Conservation (phyloP, 2,329 filamentous ascomycete species). For the Fonsecaea erecta region DNA sequence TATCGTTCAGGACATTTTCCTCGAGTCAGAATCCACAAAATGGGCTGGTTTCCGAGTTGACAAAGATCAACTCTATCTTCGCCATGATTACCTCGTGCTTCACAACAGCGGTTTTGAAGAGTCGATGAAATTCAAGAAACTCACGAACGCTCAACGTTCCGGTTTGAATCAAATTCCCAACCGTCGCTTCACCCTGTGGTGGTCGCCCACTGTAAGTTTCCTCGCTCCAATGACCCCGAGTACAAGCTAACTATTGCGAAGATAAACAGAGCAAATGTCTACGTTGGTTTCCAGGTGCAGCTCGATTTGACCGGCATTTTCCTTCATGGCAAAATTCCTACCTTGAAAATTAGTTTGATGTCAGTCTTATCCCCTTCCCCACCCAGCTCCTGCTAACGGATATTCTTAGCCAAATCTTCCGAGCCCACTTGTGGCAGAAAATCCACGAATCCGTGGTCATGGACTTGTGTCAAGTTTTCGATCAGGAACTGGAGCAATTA, state of each 20-base stretch:
- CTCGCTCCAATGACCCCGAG: neutral
- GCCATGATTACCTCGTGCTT: slow-evolving; percentile 55
- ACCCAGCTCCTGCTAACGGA: neutral
- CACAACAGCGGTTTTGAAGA: slow-evolving; percentile 46
- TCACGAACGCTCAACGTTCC: slow-evolving; percentile 94
- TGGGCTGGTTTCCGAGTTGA: slow-evolving; percentile 60
- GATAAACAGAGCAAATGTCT: slow-evolving; percentile 64
- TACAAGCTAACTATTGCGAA: slow-evolving; percentile 7
- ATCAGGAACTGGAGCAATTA: slow-evolving; percentile 92
- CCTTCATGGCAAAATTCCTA: slow-evolving; percentile 98
- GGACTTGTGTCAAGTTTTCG: slow-evolving; percentile 98
- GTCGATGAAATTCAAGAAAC: slow-evolving; percentile 96
- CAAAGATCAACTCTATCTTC: slow-evolving; percentile 56
- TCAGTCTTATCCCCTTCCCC: neutral
- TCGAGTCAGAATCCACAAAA: slow-evolving; percentile 51
- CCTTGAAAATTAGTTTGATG: slow-evolving; percentile 94
- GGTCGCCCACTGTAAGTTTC: slow-evolving; percentile 59
- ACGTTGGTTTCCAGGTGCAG: slow-evolving; percentile 99
- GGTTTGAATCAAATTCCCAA: slow-evolving; percentile 99
- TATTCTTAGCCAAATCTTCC: slow-evolving; percentile 76
- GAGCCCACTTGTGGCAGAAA: slow-evolving; percentile 99
- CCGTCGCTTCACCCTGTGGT: slow-evolving; percentile 97
- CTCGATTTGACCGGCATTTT: slow-evolving; percentile 98
- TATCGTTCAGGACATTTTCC: slow-evolving; percentile 48
- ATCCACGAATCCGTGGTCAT: slow-evolving; percentile 98